Evolutionary conservation across 768 basidiomycete species (phyloP).

Genomic region (Auricularia auricula-judae): DNA sequence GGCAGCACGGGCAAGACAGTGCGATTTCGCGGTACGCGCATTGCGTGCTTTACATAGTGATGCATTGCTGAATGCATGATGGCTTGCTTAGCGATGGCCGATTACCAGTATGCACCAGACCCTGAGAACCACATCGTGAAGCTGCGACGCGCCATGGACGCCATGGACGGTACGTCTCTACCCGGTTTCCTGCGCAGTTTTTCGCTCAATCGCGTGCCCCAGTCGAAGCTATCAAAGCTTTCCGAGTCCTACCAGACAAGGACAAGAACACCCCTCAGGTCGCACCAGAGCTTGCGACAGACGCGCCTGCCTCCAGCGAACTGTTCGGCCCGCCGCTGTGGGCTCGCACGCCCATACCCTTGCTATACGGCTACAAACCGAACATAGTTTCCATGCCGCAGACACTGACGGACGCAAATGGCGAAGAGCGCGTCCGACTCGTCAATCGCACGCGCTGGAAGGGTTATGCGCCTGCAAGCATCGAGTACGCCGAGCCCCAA

Average conservation of each 20-base stretch:
- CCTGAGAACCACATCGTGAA: conserved; percentile 56
- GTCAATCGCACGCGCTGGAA: conserved; percentile 85
- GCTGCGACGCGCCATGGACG: conserved; percentile 62
- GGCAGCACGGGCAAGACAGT: conserved; percentile 75
- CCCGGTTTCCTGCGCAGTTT: background rate
- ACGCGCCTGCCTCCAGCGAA: no score
- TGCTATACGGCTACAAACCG: conserved; percentile 60
- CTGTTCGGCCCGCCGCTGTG: conserved; percentile 58
- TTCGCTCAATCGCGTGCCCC: conserved; percentile 3
- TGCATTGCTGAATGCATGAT: background rate
- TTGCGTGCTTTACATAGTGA: background rate
- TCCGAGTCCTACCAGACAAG: conserved; percentile 53
- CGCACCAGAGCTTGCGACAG: background rate
- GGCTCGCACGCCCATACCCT: conserved; percentile 67
- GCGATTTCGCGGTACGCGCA: conserved; percentile 73
- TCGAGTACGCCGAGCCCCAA: conserved; percentile 56
- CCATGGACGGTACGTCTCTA: conserved; percentile 60
- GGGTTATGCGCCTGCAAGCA: conserved; percentile 62
- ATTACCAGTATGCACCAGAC: conserved; percentile 81
- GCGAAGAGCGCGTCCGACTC: conserved; percentile 71
- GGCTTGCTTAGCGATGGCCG: conserved; percentile 65
- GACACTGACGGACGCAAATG: conserved; percentile 57
- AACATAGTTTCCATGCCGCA: conserved; percentile 45
- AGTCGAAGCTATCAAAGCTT: conserved; percentile 71
- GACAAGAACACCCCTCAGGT: conserved; percentile 18